These are phyloP conservation scores for Cyanodermella asteris DNA, from an alignment of 2,329 filamentous ascomycete genomes.

Conservation along the genomic window DNA sequence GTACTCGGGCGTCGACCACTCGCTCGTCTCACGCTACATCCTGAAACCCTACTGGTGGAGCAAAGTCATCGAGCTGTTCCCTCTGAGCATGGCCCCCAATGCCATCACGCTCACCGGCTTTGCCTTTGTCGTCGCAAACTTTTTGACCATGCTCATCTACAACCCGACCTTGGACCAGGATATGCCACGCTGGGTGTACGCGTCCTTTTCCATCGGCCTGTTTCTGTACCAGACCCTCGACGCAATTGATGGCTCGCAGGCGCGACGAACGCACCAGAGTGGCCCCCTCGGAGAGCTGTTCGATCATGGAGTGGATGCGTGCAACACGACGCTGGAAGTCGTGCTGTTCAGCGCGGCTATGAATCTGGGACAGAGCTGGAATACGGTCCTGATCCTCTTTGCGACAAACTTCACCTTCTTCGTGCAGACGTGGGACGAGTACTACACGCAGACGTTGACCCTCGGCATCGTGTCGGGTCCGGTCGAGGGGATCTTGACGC, in stretches of 20 bases:
- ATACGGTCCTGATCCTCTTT: conserved; percentile 63
- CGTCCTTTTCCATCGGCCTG: conserved; percentile 67
- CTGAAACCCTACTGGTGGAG: conserved; percentile 96
- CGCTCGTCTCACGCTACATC: conserved; percentile 73
- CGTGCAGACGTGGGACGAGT: conserved; percentile 97
- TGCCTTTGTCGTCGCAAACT: conserved; percentile 68
- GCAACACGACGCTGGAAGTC: conserved; percentile 87
- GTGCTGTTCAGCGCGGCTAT: conserved; percentile 79
- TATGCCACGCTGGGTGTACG: conserved; percentile 89
- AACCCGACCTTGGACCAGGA: conserved; percentile 84
- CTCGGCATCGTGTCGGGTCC: conserved; percentile 83
- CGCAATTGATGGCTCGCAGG: conserved; percentile 84
- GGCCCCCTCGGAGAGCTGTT: conserved; percentile 91
- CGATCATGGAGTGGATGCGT: conserved; percentile 86
- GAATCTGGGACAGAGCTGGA: conserved; percentile 85
- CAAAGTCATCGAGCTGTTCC: conserved; percentile 83
- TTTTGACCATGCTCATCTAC: conserved; percentile 87
- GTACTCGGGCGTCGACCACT: conserved; percentile 81
- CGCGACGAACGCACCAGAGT: conserved; percentile 78
- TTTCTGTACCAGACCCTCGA: conserved; percentile 98
- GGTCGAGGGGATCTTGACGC: conserved; percentile 76
- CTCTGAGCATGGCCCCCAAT: conserved; percentile 70
- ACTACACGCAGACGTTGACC: conserved; percentile 89
- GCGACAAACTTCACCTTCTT: conserved; percentile 88
- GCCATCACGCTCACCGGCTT: conserved; percentile 78